Evolutionary conservation across 257 asterid genomes (phyloP).

Genomic region (Echium plantagineum): DNA sequence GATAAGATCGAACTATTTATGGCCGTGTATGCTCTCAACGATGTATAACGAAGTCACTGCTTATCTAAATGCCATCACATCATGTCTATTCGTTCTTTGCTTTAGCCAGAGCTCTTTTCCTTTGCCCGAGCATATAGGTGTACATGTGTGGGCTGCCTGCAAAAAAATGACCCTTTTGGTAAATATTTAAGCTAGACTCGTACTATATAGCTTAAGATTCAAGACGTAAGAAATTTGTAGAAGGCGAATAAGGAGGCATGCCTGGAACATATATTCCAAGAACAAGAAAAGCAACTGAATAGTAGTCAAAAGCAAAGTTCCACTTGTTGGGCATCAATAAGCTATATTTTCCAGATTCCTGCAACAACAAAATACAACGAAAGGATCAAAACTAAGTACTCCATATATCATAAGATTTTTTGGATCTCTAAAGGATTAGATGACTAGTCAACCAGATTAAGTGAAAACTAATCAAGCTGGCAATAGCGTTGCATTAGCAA

Average conservation of each 20-base stretch:
- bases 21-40: neutral
- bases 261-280: constrained; percentile 75
- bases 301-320: constrained; percentile 79
- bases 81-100: constrained; percentile 39
- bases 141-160: constrained; percentile 72
- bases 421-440: neutral
- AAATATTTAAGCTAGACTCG: neutral
- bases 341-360: constrained; percentile 51
- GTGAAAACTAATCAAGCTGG: no score
- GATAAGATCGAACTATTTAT: neutral
- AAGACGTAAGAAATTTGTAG: neutral
- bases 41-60: neutral
- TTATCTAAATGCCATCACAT: neutral
- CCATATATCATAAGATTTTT: neutral
- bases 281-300: constrained; percentile 36
- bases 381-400: neutral
- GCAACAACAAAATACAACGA: neutral
- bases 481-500: no score
- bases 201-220: neutral
- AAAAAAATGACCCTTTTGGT: neutral
- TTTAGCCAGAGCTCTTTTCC: constrained; percentile 75
- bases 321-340: constrained; percentile 71
- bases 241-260: constrained; percentile 4
- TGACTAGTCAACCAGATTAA: neutral
- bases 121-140: constrained; percentile 76